phyloP scores from a whole-genome alignment of 305 asterid species.

The Ajuga reptans region DNA sequence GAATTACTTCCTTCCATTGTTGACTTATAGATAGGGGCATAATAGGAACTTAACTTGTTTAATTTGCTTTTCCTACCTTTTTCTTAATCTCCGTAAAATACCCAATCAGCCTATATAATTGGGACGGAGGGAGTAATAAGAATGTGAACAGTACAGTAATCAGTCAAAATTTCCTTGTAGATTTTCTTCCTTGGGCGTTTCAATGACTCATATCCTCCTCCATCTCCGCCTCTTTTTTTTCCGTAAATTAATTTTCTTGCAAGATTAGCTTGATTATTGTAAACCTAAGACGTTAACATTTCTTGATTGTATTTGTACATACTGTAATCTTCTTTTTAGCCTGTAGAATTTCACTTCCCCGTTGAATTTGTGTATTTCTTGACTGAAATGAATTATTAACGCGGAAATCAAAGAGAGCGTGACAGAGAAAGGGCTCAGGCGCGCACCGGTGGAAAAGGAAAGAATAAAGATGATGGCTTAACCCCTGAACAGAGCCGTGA shows the following conservation, averaged over 20 bases:
- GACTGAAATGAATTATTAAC: slow-evolving; percentile 37
- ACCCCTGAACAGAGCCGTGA: slow-evolving; percentile 89
- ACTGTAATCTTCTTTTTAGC: background rate
- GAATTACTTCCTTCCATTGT: no score
- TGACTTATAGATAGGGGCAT: no score
- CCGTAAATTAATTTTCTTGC: background rate
- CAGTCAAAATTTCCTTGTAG: slow-evolving; percentile 18
- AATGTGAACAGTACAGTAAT: no score
- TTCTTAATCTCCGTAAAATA: no score
- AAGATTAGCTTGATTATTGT: background rate
- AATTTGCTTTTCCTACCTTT: no score
- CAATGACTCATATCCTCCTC: slow-evolving; percentile 59
- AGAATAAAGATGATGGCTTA: slow-evolving; percentile 60
- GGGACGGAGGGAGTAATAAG: no score
- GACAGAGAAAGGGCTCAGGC: slow-evolving; percentile 79
- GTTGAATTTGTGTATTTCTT: slow-evolving; percentile 30
- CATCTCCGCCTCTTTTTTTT: background rate
- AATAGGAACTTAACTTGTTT: no score
- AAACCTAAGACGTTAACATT: background rate
- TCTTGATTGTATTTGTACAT: background rate
- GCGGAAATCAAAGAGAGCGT: slow-evolving; percentile 77
- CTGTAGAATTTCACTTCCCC: no score
- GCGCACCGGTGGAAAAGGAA: slow-evolving; percentile 36
- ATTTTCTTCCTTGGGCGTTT: slow-evolving; percentile 17
- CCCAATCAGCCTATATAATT: no score